Evolutionary conservation across 202 grass and related monocot species (phyloP), one percentile per base, ranked within the genome.

Genomic region (Panicum virgatum): DNA sequence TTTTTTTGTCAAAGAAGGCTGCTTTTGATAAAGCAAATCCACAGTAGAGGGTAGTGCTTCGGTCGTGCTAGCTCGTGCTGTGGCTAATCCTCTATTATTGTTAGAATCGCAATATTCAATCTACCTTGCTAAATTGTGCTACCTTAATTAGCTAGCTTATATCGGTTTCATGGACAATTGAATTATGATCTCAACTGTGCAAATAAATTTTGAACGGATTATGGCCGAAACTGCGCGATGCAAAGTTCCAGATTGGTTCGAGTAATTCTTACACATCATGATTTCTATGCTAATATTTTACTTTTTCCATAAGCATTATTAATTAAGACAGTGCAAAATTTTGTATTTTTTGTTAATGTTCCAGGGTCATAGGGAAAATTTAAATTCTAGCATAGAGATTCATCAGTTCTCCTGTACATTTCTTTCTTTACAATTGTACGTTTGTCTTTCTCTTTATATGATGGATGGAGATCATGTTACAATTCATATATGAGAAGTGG

Each of bases 11-110:
- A 69, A 75, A 80, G 42, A 62, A 36, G 5, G 45, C 26, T 37
- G 62, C 72, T 82, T 85, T 39, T 82, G 12, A 62, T 27, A 32
- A 34, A 50, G 73, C 40, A 40, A 57, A 62, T 69, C 73, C 52
- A 52, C 51, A 20, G 9, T 26, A 66, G 29, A 52, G 26, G 37
- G 19, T n/a, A 8, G 54, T 44, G 73, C 54, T 61, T 76, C n/a
- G n/a, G 51, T 79, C 9, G 3, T 25, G 53, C n/a, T 30, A 30
- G 30, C 30, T 37, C 56, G 46, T 67, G 45, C 61, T 19, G 47
- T 3, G 10, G 44, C 13, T 52, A 51, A 6, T 36, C 37, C 44
- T 50, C 13, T 32, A 18, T 51, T 51, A 36, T 12, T 7, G 30
- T 53, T 37, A 73, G 50, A 12, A 25, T 23, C 53, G 3, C 25